A percentile compares a stretch with the other conserved stretches of the same genome.
phyloP scores from a whole-genome alignment of 176 grass and related monocot genomes.

The Calamus simplicifolius region DNA sequence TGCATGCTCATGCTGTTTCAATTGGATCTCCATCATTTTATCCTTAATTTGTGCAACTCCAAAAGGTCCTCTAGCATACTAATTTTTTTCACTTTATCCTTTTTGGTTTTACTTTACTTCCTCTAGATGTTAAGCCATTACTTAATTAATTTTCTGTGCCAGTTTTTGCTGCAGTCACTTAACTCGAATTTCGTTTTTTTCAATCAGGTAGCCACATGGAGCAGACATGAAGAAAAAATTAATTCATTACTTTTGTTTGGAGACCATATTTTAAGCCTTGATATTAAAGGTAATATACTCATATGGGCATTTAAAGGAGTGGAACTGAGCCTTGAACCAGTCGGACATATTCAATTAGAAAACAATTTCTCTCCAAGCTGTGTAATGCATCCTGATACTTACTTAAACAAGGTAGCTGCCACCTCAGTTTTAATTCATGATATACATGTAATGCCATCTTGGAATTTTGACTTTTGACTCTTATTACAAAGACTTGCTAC shows the following conservation, averaged over 20 bases:
- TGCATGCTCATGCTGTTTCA: no score
- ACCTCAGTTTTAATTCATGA: no score
- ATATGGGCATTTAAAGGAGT: slow-evolving; percentile 84
- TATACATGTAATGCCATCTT: no score
- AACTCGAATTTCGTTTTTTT: not conserved
- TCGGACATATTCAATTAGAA: slow-evolving; percentile 65
- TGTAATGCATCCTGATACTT: slow-evolving; percentile 95
- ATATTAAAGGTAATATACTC: slow-evolving; percentile 68
- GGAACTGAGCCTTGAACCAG: slow-evolving; percentile 53
- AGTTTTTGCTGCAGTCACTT: not conserved
- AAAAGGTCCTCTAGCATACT: no score
- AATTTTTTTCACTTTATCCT: no score
- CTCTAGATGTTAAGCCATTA: not conserved
- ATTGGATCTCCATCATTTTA: no score
- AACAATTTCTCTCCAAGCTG: slow-evolving; percentile 71
- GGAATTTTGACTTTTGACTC: no score
- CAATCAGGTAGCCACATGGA: slow-evolving; percentile 71
- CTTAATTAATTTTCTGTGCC: slow-evolving; percentile 1
- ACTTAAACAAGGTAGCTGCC: slow-evolving; percentile 81
- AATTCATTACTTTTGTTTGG: slow-evolving; percentile 67
- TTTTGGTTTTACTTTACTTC: no score
- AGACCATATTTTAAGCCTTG: slow-evolving; percentile 71
- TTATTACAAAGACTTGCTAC: no score
- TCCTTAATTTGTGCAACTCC: no score
- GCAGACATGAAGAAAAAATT: slow-evolving; percentile 76